These are phyloP conservation scores for Trypanosoma conorhini DNA, from an alignment of 208 protist species.

Conservation along the genomic window DNA sequence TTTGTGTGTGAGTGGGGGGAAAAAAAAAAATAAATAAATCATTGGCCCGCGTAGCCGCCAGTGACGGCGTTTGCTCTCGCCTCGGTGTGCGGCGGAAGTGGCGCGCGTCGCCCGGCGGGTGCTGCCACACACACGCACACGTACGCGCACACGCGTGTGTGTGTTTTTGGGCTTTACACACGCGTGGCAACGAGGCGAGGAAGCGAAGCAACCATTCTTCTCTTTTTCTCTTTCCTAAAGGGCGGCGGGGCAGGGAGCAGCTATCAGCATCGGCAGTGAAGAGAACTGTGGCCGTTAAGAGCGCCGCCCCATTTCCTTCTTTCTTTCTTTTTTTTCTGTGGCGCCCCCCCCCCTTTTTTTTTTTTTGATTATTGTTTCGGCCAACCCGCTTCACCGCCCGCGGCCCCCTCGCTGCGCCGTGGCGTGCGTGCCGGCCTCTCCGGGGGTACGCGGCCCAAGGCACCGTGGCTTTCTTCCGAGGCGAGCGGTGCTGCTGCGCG, in stretches of 20 bases:
- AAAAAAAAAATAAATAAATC: background rate
- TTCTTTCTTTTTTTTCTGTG: background rate
- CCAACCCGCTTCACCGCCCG: too few relatives aligned
- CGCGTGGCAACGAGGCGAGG: background rate
- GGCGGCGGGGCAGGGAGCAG: too few relatives aligned
- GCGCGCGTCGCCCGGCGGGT: background rate
- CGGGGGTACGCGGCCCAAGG: too few relatives aligned
- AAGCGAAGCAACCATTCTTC: too few relatives aligned
- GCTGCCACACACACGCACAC: slow-evolving; percentile 6
- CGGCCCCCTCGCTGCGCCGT: too few relatives aligned
- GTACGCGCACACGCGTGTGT: slow-evolving; percentile 5
- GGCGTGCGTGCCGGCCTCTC: too few relatives aligned
- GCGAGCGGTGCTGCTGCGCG: too few relatives aligned
- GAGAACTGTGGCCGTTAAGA: background rate
- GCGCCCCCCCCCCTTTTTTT: too few relatives aligned
- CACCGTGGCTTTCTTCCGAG: too few relatives aligned
- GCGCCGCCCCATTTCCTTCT: background rate
- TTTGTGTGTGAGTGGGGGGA: background rate
- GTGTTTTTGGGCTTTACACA: background rate
- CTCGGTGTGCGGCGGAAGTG: too few relatives aligned
- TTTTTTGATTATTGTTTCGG: too few relatives aligned
- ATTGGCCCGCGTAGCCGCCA: background rate
- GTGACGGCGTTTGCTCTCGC: background rate
- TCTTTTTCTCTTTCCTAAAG: slow-evolving; percentile 8
- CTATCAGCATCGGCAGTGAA: background rate